Evolutionary conservation across 768 basidiomycete genomes (phyloP), one percentile per base, ranked within the genome.

Genomic region (Tricholoma saponaceum): DNA sequence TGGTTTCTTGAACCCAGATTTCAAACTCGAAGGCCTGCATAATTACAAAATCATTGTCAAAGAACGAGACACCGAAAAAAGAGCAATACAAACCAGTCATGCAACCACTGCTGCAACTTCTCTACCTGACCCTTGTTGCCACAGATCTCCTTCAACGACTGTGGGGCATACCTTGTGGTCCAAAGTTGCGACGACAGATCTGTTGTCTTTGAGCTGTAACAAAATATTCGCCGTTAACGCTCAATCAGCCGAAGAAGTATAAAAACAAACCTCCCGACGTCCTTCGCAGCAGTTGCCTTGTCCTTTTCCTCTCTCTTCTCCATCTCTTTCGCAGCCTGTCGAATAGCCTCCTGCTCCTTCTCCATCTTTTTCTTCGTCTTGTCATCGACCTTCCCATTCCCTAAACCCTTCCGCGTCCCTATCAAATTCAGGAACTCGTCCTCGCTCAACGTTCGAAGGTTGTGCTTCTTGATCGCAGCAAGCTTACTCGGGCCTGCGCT

Each of bases 101-200:
- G 79, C 20, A 99, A 73, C 97, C 97, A 99, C 32, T 76, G 76
- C 54, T 86, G 85, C 3, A 99, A 74, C 65, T 93, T 94, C 72
- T 98, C 95, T 1, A 98, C 88, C 54, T 86, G 82, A 0, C 84
- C 81, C 72, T 98, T 98, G 76, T 98, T 99, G 7, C 97, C 97
- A 60, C 95, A 98, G 16, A 99, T 83, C 56, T 99, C 94, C 64
- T 91, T 95, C 56, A 95, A 62, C 2, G 79, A 81, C 61, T 87
- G 84, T 1, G 97, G 97, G 0, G 97, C 96, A 68, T 99, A 99
- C 9, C 94, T 86, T 30, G 87, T 89, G 37, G 97, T 98, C 97
- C 97, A 98, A 0, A 98, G 78, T 68, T 96, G 93, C 2, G 80
- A 78, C 1, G 75, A 76, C 2, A 77, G 72, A 62, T 85, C 79